Evolutionary conservation across 441 rosid genomes (phyloP), one percentile per base, ranked within the genome.

Genomic region (Eutrema salsugineum): DNA sequence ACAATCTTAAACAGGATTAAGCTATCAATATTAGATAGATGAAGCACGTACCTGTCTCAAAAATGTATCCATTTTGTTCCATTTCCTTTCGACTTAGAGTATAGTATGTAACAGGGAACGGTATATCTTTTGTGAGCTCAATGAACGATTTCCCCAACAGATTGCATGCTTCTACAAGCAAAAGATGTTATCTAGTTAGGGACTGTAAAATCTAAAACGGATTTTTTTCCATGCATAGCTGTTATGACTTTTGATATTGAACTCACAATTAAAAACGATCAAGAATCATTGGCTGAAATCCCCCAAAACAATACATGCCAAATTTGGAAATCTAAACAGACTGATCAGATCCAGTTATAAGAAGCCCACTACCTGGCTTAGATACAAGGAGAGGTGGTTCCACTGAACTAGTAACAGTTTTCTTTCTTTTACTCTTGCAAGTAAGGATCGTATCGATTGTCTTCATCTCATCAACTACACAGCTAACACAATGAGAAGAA

Each of bases 371-470:
- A 91, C 98, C 98, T 89, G 80, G 76, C 75, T 64, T 82, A 63
- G 82, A 72, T 49, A 72, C 77, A 68, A 74, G 81, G 50, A 43
- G 60, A 16, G 78, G 71, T 46, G 75, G 81, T 67, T 65, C 76
- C 33, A 63, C 67, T 43, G 79, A 81, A 67, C 82, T 83, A 68
- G 67, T 71, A 51, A 46, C 79, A 68, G 68, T 73, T 83, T 93
- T 86, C 86, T 91, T 93, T 81, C 86, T 84, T 83, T 88, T 89
- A 66, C 67, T 68, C 81, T 78, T 88, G 89, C 97, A 86, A 11
- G 97, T 88, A 79, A 95, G 85, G 57, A 95, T 83, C 4, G 95
- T 85, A 40, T 95, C 94, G 51, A 95, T 66, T 0, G 97, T 93
- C 80, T 82, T 93, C 88, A 85, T 83, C 72, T 83, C 90, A 81